phyloP scores from a whole-genome alignment of 441 rosid genomes.

The Bruguiera hainesii region DNA sequence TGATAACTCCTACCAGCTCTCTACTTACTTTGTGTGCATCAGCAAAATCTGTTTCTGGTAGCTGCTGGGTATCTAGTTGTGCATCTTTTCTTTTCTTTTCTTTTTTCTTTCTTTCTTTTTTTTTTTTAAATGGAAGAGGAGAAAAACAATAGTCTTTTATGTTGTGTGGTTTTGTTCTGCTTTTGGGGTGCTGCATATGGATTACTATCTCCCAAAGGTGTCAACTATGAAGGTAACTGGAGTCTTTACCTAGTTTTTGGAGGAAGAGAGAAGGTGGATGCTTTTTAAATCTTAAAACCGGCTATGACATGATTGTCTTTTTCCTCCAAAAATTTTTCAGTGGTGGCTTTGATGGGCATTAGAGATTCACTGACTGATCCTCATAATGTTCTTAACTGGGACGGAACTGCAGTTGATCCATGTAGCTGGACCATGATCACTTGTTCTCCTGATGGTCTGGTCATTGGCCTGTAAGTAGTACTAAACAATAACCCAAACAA shows the following conservation, averaged over 20 bases:
- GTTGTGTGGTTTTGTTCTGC: conserved; percentile 34
- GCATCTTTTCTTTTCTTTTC: background rate
- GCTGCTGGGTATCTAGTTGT: conserved; percentile 15
- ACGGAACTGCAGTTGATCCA: conserved; percentile 90
- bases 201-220: conserved; percentile 84
- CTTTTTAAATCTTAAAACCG: background rate
- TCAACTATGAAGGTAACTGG: conserved; percentile 82
- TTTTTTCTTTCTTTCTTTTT: no score
- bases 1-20: conserved; percentile 14
- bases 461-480: conserved; percentile 65
- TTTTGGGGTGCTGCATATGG: conserved; percentile 50
- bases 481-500: background rate
- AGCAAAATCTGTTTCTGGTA: conserved; percentile 14
- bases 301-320: background rate
- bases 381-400: conserved; percentile 81
- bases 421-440: conserved; percentile 93
- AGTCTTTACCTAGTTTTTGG: background rate
- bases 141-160: conserved; percentile 27
- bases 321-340: conserved; percentile 35
- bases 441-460: conserved; percentile 76
- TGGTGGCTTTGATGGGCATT: conserved; percentile 78
- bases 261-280: background rate
- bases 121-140: conserved; percentile 35
- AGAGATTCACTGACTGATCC: conserved; percentile 67
- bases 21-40: conserved; percentile 6